These are phyloP conservation scores for Stygiomarasmius scandens DNA, from an alignment of 1,284 basidiomycete genomes.

Conservation along the genomic window DNA sequence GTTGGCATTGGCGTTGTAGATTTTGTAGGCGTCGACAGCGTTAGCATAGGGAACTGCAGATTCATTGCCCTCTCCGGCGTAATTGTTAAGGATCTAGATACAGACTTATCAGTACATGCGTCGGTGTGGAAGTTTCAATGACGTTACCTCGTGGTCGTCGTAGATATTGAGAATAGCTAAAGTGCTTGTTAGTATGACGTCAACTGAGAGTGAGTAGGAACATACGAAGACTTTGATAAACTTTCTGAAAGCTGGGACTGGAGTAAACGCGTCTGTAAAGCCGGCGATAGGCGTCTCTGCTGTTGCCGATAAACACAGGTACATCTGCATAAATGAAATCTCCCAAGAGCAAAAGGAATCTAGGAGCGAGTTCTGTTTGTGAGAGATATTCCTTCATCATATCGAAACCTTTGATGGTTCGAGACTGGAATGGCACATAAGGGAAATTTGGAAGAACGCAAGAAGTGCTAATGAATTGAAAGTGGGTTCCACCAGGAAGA, in stretches of 20 bases:
- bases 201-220: slow-evolving; percentile 19
- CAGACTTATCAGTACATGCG: background rate
- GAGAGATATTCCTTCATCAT: slow-evolving; percentile 59
- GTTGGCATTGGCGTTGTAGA: slow-evolving; percentile 73
- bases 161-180: slow-evolving; percentile 64
- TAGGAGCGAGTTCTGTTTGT: background rate
- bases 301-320: slow-evolving; percentile 62
- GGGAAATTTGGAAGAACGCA: slow-evolving; percentile 71
- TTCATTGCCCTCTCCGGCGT: slow-evolving; percentile 57
- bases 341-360: slow-evolving; percentile 67
- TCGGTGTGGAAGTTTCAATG: background rate
- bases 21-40: slow-evolving; percentile 64
- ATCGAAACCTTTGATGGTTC: slow-evolving; percentile 69
- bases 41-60: slow-evolving; percentile 56
- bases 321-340: slow-evolving; percentile 83
- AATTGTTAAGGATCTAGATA: slow-evolving; percentile 64
- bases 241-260: slow-evolving; percentile 62
- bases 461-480: slow-evolving; percentile 68
- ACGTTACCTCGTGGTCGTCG: slow-evolving; percentile 68
- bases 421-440: slow-evolving; percentile 54
- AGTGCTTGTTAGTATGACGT: background rate
- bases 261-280: slow-evolving; percentile 70
- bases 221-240: slow-evolving; percentile 70
- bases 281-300: slow-evolving; percentile 58
- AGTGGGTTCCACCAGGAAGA: slow-evolving; percentile 53